phyloP scores from a whole-genome alignment of 208 protist genomes.

The Trypanosoma boissoni region DNA sequence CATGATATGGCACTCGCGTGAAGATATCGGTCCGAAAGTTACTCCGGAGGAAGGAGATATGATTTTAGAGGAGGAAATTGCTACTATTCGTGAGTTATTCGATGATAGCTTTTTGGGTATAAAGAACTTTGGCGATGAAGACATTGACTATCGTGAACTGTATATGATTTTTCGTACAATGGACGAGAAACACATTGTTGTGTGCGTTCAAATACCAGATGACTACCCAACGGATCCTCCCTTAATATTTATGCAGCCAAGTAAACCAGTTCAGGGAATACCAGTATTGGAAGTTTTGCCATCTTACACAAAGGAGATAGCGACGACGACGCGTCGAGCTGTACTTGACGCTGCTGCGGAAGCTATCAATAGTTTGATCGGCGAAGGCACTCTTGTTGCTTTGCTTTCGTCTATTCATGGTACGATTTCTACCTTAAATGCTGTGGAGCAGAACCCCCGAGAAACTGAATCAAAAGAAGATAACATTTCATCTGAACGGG shows the following conservation, averaged over 20 bases:
- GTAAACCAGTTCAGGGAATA: slow-evolving; percentile 8
- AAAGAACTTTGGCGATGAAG: slow-evolving; percentile 56
- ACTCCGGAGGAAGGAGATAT: slow-evolving; percentile 49
- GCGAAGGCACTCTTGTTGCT: slow-evolving; percentile 59
- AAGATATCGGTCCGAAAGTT: slow-evolving; percentile 32
- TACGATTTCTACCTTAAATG: slow-evolving; percentile 46
- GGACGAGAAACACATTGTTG: slow-evolving; percentile 45
- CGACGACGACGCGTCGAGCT: slow-evolving; percentile 41
- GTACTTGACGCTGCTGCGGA: slow-evolving; percentile 72
- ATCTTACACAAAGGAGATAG: slow-evolving; percentile 62
- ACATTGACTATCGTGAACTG: slow-evolving; percentile 51
- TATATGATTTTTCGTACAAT: slow-evolving; percentile 64
- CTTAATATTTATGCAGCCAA: slow-evolving; percentile 55
- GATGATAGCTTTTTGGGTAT: slow-evolving; percentile 60
- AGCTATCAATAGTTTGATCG: slow-evolving; percentile 62
- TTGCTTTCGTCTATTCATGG: slow-evolving; percentile 69
- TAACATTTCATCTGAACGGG: background rate
- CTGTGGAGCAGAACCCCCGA: slow-evolving; percentile 16
- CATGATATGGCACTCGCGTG: slow-evolving; percentile 69
- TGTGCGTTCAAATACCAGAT: slow-evolving; percentile 64
- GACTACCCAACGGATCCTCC: slow-evolving; percentile 81
- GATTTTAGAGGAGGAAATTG: slow-evolving; percentile 70
- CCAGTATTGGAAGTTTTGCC: slow-evolving; percentile 38
- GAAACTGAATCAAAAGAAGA: background rate
- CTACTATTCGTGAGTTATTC: slow-evolving; percentile 57